phyloP scores from a whole-genome alignment of 148 eudicot genomes.

The Oxyria digyna region DNA sequence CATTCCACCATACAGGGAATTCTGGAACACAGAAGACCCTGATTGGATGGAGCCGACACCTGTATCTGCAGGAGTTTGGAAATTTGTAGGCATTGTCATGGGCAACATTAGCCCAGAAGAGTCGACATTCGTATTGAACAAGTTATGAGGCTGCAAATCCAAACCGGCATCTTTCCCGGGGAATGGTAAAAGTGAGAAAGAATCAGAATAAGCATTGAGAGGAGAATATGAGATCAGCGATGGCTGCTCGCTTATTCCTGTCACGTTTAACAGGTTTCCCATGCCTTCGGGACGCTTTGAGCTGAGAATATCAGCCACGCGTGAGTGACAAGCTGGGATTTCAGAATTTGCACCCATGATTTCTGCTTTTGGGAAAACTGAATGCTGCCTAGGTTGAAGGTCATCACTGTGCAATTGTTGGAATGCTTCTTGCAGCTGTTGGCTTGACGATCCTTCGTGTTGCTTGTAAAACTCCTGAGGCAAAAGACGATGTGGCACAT shows the following conservation, averaged over 20 bases:
- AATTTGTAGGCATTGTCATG: conserved; percentile 55
- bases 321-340: conserved; percentile 28
- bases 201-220: conserved; percentile 38
- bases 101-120: conserved; percentile 79
- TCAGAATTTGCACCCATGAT: conserved; percentile 37
- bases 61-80: conserved; percentile 32
- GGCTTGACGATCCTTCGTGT: conserved; percentile 34
- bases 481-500: conserved; percentile 12
- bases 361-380: conserved; percentile 41
- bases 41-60: conserved; percentile 58
- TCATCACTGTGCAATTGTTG: conserved; percentile 19
- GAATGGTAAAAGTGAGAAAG: conserved; percentile 56
- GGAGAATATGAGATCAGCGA: conserved; percentile 44
- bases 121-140: conserved; percentile 64
- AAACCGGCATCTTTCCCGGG: conserved; percentile 48
- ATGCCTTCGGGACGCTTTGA: conserved; percentile 49
- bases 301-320: conserved; percentile 25
- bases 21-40: conserved; percentile 65
- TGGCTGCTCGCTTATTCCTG: conserved; percentile 39
- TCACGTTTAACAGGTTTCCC: conserved; percentile 39
- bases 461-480: conserved; percentile 38
- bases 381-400: conserved; percentile 52
- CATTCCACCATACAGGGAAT: conserved; percentile 52
- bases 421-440: conserved; percentile 37
- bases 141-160: conserved; percentile 48